Evolutionary conservation across 2,329 filamentous ascomycete species (phyloP).

Genomic region (Paradendryphiella salina): DNA sequence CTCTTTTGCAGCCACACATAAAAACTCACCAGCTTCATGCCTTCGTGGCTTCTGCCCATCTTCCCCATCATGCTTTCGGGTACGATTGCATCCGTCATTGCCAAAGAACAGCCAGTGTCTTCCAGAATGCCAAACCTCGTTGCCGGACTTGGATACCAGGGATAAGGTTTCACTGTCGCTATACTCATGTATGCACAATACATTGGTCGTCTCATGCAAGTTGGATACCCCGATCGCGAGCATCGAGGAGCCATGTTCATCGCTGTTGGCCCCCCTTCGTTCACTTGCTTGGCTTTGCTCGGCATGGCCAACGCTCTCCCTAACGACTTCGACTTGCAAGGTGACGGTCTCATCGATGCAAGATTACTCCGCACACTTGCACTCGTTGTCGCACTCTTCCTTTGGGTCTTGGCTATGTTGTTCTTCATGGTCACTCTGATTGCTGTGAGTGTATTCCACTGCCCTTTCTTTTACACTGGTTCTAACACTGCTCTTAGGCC

Average conservation of each 20-base stretch:
- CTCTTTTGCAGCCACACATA: conserved; percentile 65
- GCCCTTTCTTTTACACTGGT: conserved; percentile 36
- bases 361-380: conserved; percentile 52
- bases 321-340: conserved; percentile 53
- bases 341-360: conserved; percentile 52
- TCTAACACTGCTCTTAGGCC: conserved; percentile 29
- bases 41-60: conserved; percentile 73
- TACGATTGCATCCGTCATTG: conserved; percentile 69
- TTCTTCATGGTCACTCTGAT: conserved; percentile 55
- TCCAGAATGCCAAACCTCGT: conserved; percentile 65
- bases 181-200: conserved; percentile 74
- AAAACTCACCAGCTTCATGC: conserved; percentile 69
- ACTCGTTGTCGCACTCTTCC: conserved; percentile 57
- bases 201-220: conserved; percentile 71
- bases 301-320: conserved; percentile 64
- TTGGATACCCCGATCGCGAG: conserved; percentile 64
- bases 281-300: conserved; percentile 70
- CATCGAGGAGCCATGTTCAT: conserved; percentile 74
- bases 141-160: conserved; percentile 70
- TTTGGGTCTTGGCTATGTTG: conserved; percentile 67
- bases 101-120: conserved; percentile 61
- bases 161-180: conserved; percentile 69
- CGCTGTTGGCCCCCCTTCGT: conserved; percentile 73
- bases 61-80: conserved; percentile 75
- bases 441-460: conserved; percentile 34